These are phyloP conservation scores for Tolypocladium ovalisporum DNA, from an alignment of 2,329 filamentous ascomycete genomes.

Conservation along the genomic window DNA sequence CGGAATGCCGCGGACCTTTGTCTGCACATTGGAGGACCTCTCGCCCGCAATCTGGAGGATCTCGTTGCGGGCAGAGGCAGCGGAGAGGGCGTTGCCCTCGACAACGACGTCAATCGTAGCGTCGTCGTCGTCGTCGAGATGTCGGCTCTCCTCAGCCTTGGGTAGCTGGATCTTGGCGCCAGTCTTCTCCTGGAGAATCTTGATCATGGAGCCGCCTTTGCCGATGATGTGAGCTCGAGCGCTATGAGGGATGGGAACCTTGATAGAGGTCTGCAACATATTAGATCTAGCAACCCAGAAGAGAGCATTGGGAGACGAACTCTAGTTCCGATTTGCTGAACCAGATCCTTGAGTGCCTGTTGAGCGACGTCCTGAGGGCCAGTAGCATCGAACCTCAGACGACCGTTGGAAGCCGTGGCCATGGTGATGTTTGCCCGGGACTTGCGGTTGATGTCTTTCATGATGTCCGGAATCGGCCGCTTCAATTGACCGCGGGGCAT, in stretches of 20 bases:
- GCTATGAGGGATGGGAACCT: slow-evolving; percentile 72
- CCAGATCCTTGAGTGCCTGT: slow-evolving; percentile 80
- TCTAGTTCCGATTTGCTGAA: slow-evolving; percentile 78
- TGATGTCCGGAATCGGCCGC: slow-evolving; percentile 72
- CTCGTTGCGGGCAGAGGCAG: slow-evolving; percentile 70
- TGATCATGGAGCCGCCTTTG: slow-evolving; percentile 80
- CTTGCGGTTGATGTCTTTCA: slow-evolving; percentile 86
- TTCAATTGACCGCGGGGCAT: slow-evolving; percentile 68
- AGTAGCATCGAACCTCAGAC: slow-evolving; percentile 71
- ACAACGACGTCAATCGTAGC: slow-evolving; percentile 75
- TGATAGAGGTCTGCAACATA: slow-evolving; percentile 39
- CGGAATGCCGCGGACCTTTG: slow-evolving; percentile 74
- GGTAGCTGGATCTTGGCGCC: slow-evolving; percentile 87
- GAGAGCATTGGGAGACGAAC: slow-evolving; percentile 34
- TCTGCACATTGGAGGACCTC: slow-evolving; percentile 69
- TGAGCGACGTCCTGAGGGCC: slow-evolving; percentile 77
- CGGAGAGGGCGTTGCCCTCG: slow-evolving; percentile 83
- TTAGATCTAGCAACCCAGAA: neutral
- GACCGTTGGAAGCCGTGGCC: slow-evolving; percentile 59
- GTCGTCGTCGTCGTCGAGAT: slow-evolving; percentile 56
- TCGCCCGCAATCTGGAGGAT: slow-evolving; percentile 85
- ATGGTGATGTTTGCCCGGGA: slow-evolving; percentile 80
- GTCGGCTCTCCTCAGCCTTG: slow-evolving; percentile 56
- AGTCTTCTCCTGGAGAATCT: slow-evolving; percentile 78
- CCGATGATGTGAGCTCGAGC: slow-evolving; percentile 87